These are phyloP conservation scores for Rhinocladiella similis DNA, from an alignment of 2,329 filamentous ascomycete genomes.

Conservation along the genomic window DNA sequence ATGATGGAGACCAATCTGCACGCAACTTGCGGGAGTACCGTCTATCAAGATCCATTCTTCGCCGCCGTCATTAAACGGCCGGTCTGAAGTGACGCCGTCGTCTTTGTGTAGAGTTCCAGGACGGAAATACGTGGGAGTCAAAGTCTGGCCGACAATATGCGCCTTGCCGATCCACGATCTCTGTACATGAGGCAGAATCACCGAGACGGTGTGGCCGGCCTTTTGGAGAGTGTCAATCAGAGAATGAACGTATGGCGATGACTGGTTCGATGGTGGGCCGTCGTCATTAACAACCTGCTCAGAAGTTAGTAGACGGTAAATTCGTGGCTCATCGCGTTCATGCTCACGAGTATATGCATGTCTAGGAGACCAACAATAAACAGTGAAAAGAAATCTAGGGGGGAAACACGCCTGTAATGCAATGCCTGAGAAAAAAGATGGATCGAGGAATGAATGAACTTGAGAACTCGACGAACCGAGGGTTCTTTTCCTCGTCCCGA, in stretches of 20 bases:
- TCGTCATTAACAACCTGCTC: constrained; percentile 66
- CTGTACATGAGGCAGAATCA: constrained; percentile 87
- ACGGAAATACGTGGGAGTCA: constrained; percentile 82
- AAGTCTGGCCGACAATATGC: constrained; percentile 86
- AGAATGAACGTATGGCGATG: constrained; percentile 77
- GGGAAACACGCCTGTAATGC: no score
- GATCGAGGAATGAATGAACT: no score
- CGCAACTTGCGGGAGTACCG: constrained; percentile 77
- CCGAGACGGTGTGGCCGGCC: constrained; percentile 83
- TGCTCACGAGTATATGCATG: constrained; percentile 55
- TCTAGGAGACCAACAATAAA: constrained; percentile 9
- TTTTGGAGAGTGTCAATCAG: constrained; percentile 67
- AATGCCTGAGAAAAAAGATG: no score
- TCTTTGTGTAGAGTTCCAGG: constrained; percentile 61
- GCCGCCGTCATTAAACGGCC: constrained; percentile 54
- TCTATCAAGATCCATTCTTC: constrained; percentile 83
- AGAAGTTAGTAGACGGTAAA: constrained; percentile 3
- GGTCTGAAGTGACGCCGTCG: constrained; percentile 66
- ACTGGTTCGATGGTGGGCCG: constrained; percentile 74
- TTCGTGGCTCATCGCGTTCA: background rate
- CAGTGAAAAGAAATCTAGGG: no score
- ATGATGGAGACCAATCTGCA: constrained; percentile 79
- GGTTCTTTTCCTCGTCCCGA: no score
- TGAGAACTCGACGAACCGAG: no score
- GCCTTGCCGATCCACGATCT: constrained; percentile 98